Evolutionary conservation across 352 stramenopile genomes (phyloP), one percentile per base, ranked within the genome.

Genomic region (Phytophthora fragariae): DNA sequence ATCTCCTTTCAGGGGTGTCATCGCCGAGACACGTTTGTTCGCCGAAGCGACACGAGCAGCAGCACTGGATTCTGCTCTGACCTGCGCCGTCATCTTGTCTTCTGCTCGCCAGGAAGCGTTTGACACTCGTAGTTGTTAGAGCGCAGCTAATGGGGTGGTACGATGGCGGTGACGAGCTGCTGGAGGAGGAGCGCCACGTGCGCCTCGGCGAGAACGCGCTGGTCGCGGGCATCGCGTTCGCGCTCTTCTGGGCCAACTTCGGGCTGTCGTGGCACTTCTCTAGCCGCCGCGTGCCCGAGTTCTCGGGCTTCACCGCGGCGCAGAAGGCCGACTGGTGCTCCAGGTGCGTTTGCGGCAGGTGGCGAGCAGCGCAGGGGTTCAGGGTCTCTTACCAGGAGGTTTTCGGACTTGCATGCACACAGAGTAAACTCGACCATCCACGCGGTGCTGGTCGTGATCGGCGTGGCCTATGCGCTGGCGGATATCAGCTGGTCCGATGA

Each of bases 311-410:
- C 66, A 85, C 84, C 4, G 55, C 82, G 11, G 83, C 73, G n/a
- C 76, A 92, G 47, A 95, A 93, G 60, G 88, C 88, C 2, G 88
- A 95, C 70, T 95, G 88, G 88, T 95, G 88, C 65, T 95, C 88
- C 6, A 76, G 86, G 88, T 94, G 65, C 41, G 85, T 80, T 21
- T 44, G 8, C 17, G 29, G n/a, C 47, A 54, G 47, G 19, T 29
- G 47, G n/a, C n/a, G 47, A 31, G n/a, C 6, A 29, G n/a, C 2
- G n/a, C 47, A 24, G n/a, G 47, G 41, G 12, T 19, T 49, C 41
- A 49, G 14, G 41, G 35, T 15, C 35, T 41, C 35, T 41, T 15
- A 41, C 35, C 10, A 41, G 33, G 35, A 41, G 14, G 44, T 12
- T 17, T 54, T 14, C 24, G 24, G 24, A 27, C 24, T 27, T 27